These are phyloP conservation scores for Hortiboletus rubellus DNA, from an alignment of 1,284 basidiomycete species.

Conservation along the genomic window DNA sequence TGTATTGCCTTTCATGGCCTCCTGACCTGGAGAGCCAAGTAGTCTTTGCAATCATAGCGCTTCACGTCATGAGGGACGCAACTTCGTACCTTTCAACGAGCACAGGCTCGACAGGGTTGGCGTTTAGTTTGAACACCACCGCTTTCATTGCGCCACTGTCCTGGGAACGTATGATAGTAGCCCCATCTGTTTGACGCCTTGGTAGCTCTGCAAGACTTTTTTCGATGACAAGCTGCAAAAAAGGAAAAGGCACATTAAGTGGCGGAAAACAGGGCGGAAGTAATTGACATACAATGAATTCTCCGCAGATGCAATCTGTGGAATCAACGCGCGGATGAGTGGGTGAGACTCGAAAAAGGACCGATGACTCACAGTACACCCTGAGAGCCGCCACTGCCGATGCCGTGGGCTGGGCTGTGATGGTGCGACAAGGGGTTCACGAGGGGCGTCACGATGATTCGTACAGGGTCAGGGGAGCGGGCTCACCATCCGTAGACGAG, in stretches of 20 bases:
- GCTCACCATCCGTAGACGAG: conserved; percentile 73
- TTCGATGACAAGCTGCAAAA: conserved; percentile 74
- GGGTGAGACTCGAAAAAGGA: conserved; percentile 1
- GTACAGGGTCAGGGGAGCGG: conserved; percentile 2
- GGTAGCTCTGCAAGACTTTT: conserved; percentile 68
- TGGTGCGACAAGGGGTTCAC: neutral
- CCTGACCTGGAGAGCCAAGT: conserved; percentile 42
- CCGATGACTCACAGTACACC: conserved; percentile 66
- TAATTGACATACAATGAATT: conserved; percentile 66
- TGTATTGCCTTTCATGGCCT: conserved; percentile 74
- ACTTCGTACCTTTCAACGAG: conserved; percentile 65
- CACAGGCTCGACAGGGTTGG: conserved; percentile 59
- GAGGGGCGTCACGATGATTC: conserved; percentile 4
- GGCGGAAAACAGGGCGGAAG: neutral
- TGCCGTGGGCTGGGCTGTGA: conserved; percentile 70
- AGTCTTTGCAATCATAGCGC: conserved; percentile 8
- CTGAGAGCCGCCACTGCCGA: conserved; percentile 74
- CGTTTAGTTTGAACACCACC: conserved; percentile 77
- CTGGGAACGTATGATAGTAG: conserved; percentile 69
- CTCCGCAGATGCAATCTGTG: conserved; percentile 80
- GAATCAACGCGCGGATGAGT: conserved; percentile 14
- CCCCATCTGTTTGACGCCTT: conserved; percentile 68
- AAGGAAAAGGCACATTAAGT: conserved; percentile 7
- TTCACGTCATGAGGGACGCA: conserved; percentile 18
- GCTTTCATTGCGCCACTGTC: conserved; percentile 58